Evolutionary conservation across 1,139 yeast species (phyloP).

Genomic region (Sugiyamaella xylanicola): DNA sequence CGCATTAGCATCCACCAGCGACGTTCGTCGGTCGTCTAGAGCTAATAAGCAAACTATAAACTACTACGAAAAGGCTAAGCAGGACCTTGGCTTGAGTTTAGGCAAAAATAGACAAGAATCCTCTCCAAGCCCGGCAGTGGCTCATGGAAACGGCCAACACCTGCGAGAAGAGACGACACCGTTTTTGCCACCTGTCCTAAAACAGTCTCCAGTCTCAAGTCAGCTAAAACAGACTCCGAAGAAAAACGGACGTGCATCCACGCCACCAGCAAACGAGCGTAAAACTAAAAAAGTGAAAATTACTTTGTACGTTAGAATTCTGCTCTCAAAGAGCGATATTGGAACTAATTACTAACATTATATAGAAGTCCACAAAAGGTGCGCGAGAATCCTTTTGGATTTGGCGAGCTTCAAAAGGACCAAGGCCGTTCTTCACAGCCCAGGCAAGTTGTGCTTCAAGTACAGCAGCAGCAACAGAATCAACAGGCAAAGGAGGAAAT

Average conservation of each 20-base stretch:
- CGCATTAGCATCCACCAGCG: conserved; percentile 27
- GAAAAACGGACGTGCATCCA: background rate
- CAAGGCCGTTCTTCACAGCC: conserved; percentile 17
- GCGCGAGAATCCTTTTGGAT: conserved; percentile 28
- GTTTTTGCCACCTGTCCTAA: background rate
- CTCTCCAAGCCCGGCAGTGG: background rate
- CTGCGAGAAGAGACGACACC: conserved; percentile 15
- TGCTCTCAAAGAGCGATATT: background rate
- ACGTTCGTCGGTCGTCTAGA: conserved; percentile 26
- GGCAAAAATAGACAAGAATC: conserved; percentile 1
- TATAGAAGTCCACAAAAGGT: conserved; percentile 27
- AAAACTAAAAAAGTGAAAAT: conserved; percentile 33
- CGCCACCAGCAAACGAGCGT: conserved; percentile 12
- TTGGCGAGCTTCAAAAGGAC: conserved; percentile 20
- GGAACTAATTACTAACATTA: conserved; percentile 2
- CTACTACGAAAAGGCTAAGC: conserved; percentile 29
- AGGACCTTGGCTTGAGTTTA: conserved; percentile 25
- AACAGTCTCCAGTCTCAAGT: conserved; percentile 1
- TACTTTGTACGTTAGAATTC: conserved; percentile 16
- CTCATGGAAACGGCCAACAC: conserved; percentile 4
- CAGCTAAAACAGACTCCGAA: background rate
- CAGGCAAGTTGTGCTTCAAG: conserved; percentile 25
- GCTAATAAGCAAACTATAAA: conserved; percentile 21
- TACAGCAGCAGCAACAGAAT: conserved; percentile 17
- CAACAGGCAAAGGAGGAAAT: conserved; percentile 2